phyloP scores from a whole-genome alignment of 495 filamentous ascomycete species.

The Neurospora terricola region DNA sequence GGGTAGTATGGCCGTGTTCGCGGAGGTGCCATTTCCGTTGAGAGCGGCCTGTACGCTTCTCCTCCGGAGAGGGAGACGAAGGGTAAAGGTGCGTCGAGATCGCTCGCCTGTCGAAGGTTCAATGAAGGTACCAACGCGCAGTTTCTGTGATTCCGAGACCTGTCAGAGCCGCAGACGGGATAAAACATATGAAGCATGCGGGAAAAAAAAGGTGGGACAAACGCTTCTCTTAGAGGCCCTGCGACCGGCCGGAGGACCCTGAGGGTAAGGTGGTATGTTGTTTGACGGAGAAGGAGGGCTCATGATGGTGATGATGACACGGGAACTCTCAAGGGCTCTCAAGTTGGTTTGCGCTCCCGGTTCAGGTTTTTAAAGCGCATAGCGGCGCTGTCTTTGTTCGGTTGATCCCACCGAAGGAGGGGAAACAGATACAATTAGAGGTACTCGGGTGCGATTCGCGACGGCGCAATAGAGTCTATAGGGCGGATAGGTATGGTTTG shows the following conservation, averaged over 20 bases:
- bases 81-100: constrained; percentile 45
- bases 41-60: constrained; percentile 11
- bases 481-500: not conserved
- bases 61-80: constrained; percentile 26
- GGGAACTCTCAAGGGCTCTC: not conserved
- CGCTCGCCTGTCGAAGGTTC: constrained; percentile 52
- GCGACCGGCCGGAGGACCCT: constrained; percentile 10
- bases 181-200: not conserved
- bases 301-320: constrained; percentile 12
- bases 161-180: not conserved
- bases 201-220: constrained; percentile 1
- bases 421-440: not conserved
- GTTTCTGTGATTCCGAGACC: constrained; percentile 28
- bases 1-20: not conserved
- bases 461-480: not conserved
- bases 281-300: constrained; percentile 17
- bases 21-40: constrained; percentile 10
- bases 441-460: not conserved
- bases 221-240: constrained; percentile 29
- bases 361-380: not conserved
- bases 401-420: not conserved
- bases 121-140: constrained; percentile 52
- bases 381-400: not conserved
- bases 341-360: not conserved
- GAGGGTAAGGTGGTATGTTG: not conserved